Conservation (phyloP, 2,329 filamentous ascomycete species). For the Purpureocillium takamizusanense region DNA sequence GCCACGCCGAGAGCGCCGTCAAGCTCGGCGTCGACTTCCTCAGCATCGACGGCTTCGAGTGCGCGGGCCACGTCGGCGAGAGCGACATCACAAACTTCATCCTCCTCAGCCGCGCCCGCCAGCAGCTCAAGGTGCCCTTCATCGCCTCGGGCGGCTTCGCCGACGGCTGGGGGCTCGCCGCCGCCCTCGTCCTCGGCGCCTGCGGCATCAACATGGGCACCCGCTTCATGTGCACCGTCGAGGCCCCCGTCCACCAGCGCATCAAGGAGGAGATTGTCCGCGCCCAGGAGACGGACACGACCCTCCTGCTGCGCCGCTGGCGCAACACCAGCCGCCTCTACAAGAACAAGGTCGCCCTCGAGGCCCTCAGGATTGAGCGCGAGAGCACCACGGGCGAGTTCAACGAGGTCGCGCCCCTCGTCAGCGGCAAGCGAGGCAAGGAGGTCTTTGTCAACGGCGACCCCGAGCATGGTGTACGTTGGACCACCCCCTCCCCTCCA, state of each 20-base stretch:
- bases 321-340: conserved; percentile 85
- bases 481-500: neutral
- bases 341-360: conserved; percentile 77
- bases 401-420: conserved; percentile 73
- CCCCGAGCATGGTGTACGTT: conserved; percentile 77
- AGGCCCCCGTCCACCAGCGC: conserved; percentile 84
- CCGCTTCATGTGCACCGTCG: conserved; percentile 91
- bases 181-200: conserved; percentile 80
- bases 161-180: conserved; percentile 86
- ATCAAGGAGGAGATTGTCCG: conserved; percentile 90
- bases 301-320: conserved; percentile 82
- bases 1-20: conserved; percentile 82
- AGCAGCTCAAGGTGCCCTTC: conserved; percentile 78
- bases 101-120: conserved; percentile 74
- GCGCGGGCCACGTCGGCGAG: conserved; percentile 83
- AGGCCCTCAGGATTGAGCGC: conserved; percentile 74
- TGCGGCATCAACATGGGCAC: conserved; percentile 98
- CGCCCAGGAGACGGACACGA: conserved; percentile 83
- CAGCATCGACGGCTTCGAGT: conserved; percentile 96
- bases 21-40: conserved; percentile 96
- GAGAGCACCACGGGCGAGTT: conserved; percentile 83
- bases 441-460: conserved; percentile 92
- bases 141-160: conserved; percentile 95
- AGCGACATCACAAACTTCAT: conserved; percentile 86
- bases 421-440: conserved; percentile 83